Percentiles rank a stretch among this genome's conserved stretches.
These are phyloP conservation scores for Omphalea diandra DNA, from an alignment of 441 rosid species.

Conservation along the genomic window DNA sequence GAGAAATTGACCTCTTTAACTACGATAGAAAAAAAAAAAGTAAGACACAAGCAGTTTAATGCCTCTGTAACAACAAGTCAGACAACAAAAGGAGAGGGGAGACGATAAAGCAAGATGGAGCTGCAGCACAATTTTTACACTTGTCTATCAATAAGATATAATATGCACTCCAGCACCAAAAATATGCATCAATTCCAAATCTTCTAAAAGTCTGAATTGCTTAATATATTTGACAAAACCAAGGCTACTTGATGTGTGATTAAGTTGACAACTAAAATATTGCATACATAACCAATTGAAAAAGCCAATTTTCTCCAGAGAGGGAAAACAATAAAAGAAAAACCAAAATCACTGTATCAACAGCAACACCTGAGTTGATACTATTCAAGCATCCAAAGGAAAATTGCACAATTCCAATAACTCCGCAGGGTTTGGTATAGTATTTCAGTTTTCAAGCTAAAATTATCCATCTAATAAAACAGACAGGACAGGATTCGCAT, in stretches of 20 bases:
- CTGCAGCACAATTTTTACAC: not conserved
- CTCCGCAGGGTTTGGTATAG: not conserved
- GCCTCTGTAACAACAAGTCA: not conserved
- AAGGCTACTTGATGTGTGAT: not conserved
- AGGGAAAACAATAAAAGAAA: not conserved
- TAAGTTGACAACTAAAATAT: not conserved
- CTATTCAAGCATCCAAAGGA: too few species aligned
- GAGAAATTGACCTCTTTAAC: not conserved
- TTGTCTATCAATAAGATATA: too few species aligned
- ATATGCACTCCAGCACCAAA: not conserved
- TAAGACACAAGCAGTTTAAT: not conserved
- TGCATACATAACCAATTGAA: not conserved
- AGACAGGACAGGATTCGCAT: not conserved
- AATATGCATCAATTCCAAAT: not conserved
- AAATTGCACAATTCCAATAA: not conserved
- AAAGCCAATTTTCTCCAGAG: not conserved
- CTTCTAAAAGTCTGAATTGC: not conserved
- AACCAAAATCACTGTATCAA: not conserved
- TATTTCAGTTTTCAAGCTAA: not conserved
- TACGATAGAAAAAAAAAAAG: conserved; percentile 10
- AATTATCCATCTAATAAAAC: not conserved
- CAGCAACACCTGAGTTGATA: not conserved
- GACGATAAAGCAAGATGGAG: not conserved
- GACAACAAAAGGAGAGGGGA: not conserved
- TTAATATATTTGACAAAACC: not conserved